Conservation (phyloP, 805 yeast species). For the Clavispora santaluciae region DNA sequence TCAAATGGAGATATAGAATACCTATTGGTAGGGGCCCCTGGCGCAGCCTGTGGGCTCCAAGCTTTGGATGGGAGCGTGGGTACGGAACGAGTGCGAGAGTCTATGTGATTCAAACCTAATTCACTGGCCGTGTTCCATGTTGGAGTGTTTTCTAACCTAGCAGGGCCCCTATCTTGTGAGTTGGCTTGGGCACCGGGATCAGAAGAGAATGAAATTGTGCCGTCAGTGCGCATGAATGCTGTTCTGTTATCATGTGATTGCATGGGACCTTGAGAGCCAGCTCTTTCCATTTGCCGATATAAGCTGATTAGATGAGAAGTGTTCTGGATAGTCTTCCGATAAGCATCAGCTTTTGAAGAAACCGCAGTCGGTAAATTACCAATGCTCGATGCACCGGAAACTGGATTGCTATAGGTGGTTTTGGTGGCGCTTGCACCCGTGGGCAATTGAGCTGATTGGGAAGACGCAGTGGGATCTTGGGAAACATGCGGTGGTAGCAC, state of each 20-base stretch:
- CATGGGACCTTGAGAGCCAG: not conserved
- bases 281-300: not conserved
- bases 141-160: too few species aligned
- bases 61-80: not conserved
- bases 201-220: not conserved
- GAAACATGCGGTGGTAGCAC: too few species aligned
- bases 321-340: not conserved
- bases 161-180: too few species aligned
- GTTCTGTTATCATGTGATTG: not conserved
- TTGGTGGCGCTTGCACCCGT: too few species aligned
- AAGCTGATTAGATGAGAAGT: not conserved
- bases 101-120: not conserved
- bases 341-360: not conserved
- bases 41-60: not conserved
- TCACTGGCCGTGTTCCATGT: not conserved
- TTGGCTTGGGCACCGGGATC: too few species aligned
- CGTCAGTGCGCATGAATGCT: conserved; percentile 2
- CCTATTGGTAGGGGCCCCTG: not conserved
- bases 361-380: not conserved
- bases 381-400: too few species aligned
- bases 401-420: too few species aligned
- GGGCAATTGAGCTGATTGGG: too few species aligned
- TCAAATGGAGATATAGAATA: conserved; percentile 20
- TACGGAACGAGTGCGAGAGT: not conserved
- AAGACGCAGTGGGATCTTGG: too few species aligned